Evolutionary conservation across 345 rosid genomes (phyloP), one percentile per base, ranked within the genome.

Genomic region (Arabidopsis thaliana): DNA sequence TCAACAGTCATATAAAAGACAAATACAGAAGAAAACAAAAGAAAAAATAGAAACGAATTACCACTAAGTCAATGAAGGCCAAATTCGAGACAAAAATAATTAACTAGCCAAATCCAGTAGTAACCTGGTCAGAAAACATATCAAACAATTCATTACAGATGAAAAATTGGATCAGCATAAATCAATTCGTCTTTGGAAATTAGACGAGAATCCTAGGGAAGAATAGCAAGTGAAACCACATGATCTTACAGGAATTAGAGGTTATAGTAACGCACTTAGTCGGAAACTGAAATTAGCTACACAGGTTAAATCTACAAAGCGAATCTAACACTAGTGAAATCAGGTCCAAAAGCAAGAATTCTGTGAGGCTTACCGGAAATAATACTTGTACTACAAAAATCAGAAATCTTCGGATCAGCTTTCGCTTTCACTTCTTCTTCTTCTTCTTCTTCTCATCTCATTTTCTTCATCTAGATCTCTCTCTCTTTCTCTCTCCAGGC

Each of bases 51-150:
- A 59, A 67, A 40, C 8, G 23, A 72, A 16, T 58, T 72, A 87
- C 90, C 88, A 87, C 90, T 87, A 81, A 85, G 78, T 82, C 77
- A 84, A 74, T n/a, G 75, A 44, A 68, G 40, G 67, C 76, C 61
- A 59, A 73, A 52, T 33, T 53, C 41, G 65, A 49, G 65, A 10
- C 53, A 46, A 37, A 48, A 51, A 34, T 32, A 24, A 10, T 37
- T 56, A 61, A 56, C 4, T 56, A 32, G 14, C 37, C 56, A 33
- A 49, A 50, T 11, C 20, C 20, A 65, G 49, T 23, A 72, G 40
- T 50, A 23, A 72, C 77, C 73, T 65, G 73, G 23, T 44, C 44
- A 66, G 6, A 72, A 33, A 33, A 46, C 48, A 78, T 16, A 70
- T 12, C 64, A 53, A 76, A 0, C 58, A 69, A 69, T 41, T 60